phyloP scores from a whole-genome alignment of 2,329 filamentous ascomycete species.

The Calonectria naviculata region DNA sequence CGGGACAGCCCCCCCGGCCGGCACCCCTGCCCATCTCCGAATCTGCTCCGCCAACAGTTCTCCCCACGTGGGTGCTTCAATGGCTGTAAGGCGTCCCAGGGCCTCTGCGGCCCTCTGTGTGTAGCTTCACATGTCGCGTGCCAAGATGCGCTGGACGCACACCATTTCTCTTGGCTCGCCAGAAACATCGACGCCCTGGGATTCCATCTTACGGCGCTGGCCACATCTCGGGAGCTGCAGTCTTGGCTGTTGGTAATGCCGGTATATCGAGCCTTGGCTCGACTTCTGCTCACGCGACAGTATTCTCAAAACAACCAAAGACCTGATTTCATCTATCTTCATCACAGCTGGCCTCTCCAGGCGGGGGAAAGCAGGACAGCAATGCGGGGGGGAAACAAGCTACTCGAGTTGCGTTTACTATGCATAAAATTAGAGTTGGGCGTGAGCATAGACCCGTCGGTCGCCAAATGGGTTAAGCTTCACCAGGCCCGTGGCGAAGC shows the following conservation, averaged over 20 bases:
- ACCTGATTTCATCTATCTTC: too few relatives aligned
- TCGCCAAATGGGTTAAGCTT: conserved; percentile 11
- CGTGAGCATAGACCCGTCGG: not conserved
- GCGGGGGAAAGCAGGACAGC: not conserved
- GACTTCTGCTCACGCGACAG: not conserved
- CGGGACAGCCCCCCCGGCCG: not conserved
- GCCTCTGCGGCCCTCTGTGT: not conserved
- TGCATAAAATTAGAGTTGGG: conserved; percentile 20
- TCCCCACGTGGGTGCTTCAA: conserved; percentile 3
- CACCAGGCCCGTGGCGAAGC: not conserved
- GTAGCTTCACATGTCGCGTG: conserved; percentile 1
- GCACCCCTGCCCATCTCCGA: not conserved
- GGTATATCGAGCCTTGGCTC: not conserved
- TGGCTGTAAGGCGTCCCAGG: not conserved
- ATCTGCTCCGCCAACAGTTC: not conserved
- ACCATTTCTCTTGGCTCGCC: not conserved
- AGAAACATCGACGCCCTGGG: not conserved
- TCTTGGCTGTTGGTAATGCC: not conserved
- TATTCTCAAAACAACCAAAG: not conserved
- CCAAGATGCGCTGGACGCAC: not conserved
- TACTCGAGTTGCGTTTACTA: not conserved
- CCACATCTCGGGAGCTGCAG: not conserved
- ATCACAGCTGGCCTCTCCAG: not conserved
- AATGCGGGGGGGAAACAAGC: not conserved
- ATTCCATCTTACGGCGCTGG: not conserved